Conservation (phyloP, 257 asterid genomes). For the Rhazya stricta region DNA sequence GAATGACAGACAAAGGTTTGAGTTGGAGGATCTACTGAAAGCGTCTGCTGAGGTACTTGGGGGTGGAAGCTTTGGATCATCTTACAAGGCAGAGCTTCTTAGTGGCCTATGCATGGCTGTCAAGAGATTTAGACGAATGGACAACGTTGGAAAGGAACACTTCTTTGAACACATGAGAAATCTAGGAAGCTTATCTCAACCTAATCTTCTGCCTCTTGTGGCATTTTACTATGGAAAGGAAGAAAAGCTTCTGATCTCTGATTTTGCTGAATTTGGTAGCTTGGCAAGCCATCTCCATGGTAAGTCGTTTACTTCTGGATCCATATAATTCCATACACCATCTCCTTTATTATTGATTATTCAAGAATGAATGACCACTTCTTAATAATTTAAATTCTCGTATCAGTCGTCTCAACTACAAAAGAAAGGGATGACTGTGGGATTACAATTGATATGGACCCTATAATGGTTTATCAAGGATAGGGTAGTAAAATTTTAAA, state of each 20-base stretch:
- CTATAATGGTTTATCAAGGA: no score
- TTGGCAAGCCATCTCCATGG: slow-evolving; percentile 68
- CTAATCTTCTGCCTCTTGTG: slow-evolving; percentile 59
- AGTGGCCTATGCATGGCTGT: slow-evolving; percentile 44
- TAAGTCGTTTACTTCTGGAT: slow-evolving; percentile 19
- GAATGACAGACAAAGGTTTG: slow-evolving; percentile 40
- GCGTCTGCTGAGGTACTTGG: slow-evolving; percentile 71
- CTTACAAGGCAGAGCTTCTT: slow-evolving; percentile 52
- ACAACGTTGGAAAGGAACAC: slow-evolving; percentile 40
- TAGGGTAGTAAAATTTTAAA: no score
- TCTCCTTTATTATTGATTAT: no score
- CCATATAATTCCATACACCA: background rate
- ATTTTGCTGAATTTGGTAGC: slow-evolving; percentile 52
- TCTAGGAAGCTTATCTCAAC: slow-evolving; percentile 49
- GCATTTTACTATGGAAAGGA: slow-evolving; percentile 56
- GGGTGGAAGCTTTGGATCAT: slow-evolving; percentile 64
- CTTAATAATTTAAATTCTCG: no score
- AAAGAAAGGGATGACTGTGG: no score
- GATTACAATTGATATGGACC: no score
- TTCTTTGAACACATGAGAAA: slow-evolving; percentile 49
- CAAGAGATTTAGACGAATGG: slow-evolving; percentile 53
- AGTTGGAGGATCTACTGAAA: slow-evolving; percentile 50
- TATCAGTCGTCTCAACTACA: no score
- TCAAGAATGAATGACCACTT: no score
- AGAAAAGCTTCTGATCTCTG: slow-evolving; percentile 56